Percentiles rank a stretch among this genome's conserved stretches.
phyloP scores from a whole-genome alignment of 2,329 filamentous ascomycete genomes.

The Stemphylium lycopersici region DNA sequence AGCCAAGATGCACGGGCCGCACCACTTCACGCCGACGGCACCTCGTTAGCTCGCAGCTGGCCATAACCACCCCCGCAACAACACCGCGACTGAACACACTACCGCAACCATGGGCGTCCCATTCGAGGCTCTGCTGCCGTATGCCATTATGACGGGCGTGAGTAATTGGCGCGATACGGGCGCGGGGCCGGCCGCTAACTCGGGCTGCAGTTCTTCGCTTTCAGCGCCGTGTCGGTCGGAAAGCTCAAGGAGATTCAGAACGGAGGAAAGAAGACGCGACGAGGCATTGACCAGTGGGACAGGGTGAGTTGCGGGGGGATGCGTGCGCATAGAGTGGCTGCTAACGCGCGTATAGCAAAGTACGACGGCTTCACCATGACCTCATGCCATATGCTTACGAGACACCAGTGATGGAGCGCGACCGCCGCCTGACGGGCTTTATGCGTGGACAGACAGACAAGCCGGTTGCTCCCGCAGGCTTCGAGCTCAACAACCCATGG shows the following conservation, averaged over 20 bases:
- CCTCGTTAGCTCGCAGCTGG: slow-evolving; percentile 16
- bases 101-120: slow-evolving; percentile 65
- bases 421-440: slow-evolving; percentile 66
- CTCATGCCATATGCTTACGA: slow-evolving; percentile 39
- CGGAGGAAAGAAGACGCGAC: slow-evolving; percentile 66
- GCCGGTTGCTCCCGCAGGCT: slow-evolving; percentile 63
- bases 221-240: slow-evolving; percentile 64
- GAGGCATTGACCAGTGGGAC: slow-evolving; percentile 68
- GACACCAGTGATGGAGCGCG: slow-evolving; percentile 68
- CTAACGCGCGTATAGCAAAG: slow-evolving; percentile 61
- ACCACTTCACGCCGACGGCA: slow-evolving; percentile 24
- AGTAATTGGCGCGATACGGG: slow-evolving; percentile 36
- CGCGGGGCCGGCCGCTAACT: slow-evolving; percentile 24
- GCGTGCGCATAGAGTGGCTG: slow-evolving; percentile 21
- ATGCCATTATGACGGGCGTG: slow-evolving; percentile 68
- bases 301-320: slow-evolving; percentile 59
- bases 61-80: slow-evolving; percentile 25
- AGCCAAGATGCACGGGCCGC: slow-evolving; percentile 19
- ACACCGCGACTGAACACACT: slow-evolving; percentile 29
- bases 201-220: slow-evolving; percentile 62
- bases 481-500: slow-evolving; percentile 72
- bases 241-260: slow-evolving; percentile 66
- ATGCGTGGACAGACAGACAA: slow-evolving; percentile 67
- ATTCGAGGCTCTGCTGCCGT: slow-evolving; percentile 69
- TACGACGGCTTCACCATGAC: slow-evolving; percentile 49